Conservation (phyloP, 2,329 filamentous ascomycete genomes). For the Exophiala phaeomuriformis region DNA sequence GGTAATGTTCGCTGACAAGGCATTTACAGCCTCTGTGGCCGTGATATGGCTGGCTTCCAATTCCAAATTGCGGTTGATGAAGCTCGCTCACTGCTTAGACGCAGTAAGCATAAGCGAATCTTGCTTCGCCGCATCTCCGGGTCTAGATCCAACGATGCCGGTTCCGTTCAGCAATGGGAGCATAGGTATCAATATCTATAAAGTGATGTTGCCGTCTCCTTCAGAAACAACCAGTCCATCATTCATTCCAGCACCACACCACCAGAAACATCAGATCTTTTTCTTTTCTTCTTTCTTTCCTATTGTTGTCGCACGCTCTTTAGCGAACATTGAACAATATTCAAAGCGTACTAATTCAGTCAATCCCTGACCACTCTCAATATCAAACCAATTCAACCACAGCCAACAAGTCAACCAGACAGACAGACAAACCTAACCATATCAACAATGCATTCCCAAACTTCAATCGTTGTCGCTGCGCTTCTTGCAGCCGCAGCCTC, state of each 20-base stretch:
- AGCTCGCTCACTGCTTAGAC: too few relatives aligned
- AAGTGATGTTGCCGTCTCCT: not conserved
- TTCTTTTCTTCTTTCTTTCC: conserved; percentile 12
- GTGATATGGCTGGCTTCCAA: too few relatives aligned
- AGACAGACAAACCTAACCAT: not conserved
- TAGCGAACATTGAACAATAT: conserved; percentile 8
- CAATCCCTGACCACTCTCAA: not conserved
- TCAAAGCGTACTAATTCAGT: not conserved
- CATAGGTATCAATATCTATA: conserved; percentile 3
- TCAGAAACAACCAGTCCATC: conserved; percentile 5
- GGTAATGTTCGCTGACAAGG: too few relatives aligned
- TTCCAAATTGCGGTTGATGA: too few relatives aligned
- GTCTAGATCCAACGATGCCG: too few relatives aligned
- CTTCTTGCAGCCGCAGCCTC: conserved; percentile 14
- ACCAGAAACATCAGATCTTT: too few relatives aligned
- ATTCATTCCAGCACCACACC: conserved; percentile 14
- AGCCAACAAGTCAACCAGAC: not conserved
- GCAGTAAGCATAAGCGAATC: too few relatives aligned
- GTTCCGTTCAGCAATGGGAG: not conserved
- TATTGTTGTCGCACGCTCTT: conserved; percentile 23
- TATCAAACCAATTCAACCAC: not conserved
- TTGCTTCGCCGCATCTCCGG: too few relatives aligned
- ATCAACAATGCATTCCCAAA: conserved; percentile 19
- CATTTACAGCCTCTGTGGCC: too few relatives aligned
- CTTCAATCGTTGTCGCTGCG: conserved; percentile 18